Conservation (phyloP, 257 asterid species). For the Echites panduratus region DNA sequence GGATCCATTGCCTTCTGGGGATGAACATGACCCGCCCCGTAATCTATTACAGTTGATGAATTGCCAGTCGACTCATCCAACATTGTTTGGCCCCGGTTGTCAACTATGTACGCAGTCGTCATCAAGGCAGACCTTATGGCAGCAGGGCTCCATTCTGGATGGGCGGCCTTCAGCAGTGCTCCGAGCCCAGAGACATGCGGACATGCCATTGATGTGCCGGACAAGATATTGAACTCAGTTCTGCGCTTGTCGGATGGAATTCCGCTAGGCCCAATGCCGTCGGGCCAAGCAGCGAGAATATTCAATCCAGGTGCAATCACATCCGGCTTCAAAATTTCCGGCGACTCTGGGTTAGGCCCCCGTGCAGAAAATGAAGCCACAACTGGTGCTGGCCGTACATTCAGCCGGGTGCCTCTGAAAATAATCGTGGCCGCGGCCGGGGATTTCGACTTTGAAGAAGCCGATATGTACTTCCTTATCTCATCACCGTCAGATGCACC, state of each 20-base stretch:
- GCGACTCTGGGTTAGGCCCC: slow-evolving; percentile 80
- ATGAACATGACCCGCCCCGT: slow-evolving; percentile 83
- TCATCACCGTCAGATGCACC: slow-evolving; percentile 61
- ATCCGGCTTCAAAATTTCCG: slow-evolving; percentile 83
- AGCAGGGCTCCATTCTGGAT: slow-evolving; percentile 89
- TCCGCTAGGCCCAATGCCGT: slow-evolving; percentile 61
- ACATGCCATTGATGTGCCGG: slow-evolving; percentile 93
- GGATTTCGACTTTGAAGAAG: slow-evolving; percentile 27
- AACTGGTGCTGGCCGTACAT: slow-evolving; percentile 75
- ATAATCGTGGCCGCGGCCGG: slow-evolving; percentile 49
- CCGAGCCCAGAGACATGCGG: slow-evolving; percentile 88
- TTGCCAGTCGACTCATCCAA: slow-evolving; percentile 74
- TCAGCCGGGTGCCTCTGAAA: slow-evolving; percentile 60
- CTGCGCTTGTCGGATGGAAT: slow-evolving; percentile 55
- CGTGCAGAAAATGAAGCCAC: slow-evolving; percentile 85
- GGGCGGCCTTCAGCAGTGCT: slow-evolving; percentile 81
- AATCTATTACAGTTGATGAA: slow-evolving; percentile 72
- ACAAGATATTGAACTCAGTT: slow-evolving; percentile 71
- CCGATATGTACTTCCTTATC: slow-evolving; percentile 55
- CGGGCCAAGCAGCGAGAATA: slow-evolving; percentile 92
- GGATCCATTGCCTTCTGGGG: slow-evolving; percentile 91
- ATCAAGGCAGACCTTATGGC: slow-evolving; percentile 83
- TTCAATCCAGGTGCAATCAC: slow-evolving; percentile 85
- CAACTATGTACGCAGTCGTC: slow-evolving; percentile 78
- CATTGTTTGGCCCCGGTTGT: slow-evolving; percentile 58